These are phyloP conservation scores for Nemania abortiva DNA, from an alignment of 2,329 filamentous ascomycete species.

Conservation along the genomic window DNA sequence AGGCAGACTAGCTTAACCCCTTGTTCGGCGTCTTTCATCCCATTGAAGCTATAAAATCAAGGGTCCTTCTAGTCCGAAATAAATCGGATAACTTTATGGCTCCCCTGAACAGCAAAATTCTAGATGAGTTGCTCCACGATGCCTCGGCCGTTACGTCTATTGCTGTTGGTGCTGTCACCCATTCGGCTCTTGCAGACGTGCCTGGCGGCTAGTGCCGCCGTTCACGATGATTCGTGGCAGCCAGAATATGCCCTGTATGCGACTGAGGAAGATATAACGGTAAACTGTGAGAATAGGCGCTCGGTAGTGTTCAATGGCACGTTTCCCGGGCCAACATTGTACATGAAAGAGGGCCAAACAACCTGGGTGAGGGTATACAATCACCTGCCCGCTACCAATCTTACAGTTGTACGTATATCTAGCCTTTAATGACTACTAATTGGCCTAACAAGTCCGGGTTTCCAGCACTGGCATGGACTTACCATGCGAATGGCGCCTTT, in stretches of 20 bases:
- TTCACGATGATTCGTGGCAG: constrained; percentile 49
- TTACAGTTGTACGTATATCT: constrained; percentile 61
- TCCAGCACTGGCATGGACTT: constrained; percentile 76
- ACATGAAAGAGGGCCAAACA: constrained; percentile 61
- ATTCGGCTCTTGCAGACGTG: constrained; percentile 42
- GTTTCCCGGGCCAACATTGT: constrained; percentile 62
- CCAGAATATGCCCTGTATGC: constrained; percentile 50
- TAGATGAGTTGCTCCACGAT: constrained; percentile 40
- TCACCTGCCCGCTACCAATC: constrained; percentile 63
- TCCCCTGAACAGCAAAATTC: constrained; percentile 30
- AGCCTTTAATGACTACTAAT: neutral
- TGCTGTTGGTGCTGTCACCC: constrained; percentile 42
- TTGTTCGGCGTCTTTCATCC: neutral
- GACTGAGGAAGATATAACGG: constrained; percentile 54
- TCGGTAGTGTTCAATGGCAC: constrained; percentile 66
- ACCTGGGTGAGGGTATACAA: constrained; percentile 72
- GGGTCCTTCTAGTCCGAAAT: constrained; percentile 3
- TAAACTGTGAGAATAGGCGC: constrained; percentile 60
- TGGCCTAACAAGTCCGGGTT: constrained; percentile 30
- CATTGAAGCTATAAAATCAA: constrained; percentile 30
- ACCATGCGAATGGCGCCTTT: constrained; percentile 70
- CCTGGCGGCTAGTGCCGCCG: constrained; percentile 39
- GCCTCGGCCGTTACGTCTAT: constrained; percentile 41
- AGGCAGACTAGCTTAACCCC: constrained; percentile 14
- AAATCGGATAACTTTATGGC: constrained; percentile 9